Evolutionary conservation across 306 rosid species (phyloP).

Genomic region (Canavalia ensiformis): DNA sequence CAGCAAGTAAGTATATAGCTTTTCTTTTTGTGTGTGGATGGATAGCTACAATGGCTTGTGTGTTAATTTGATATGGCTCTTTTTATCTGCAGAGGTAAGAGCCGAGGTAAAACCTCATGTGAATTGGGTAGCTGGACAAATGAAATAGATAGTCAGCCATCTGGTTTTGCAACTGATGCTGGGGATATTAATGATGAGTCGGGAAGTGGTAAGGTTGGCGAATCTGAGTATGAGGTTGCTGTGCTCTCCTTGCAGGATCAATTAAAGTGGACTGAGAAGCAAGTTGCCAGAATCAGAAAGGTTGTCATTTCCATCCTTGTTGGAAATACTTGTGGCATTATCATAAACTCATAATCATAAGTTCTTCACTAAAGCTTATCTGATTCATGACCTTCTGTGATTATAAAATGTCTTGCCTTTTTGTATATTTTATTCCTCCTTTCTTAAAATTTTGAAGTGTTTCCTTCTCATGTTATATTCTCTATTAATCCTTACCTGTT

Average conservation of each 20-base stretch:
- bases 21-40: neutral
- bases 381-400: slow-evolving; percentile 13
- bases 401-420: slow-evolving; percentile 26
- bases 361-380: slow-evolving; percentile 21
- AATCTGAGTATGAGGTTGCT: slow-evolving; percentile 62
- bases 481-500: neutral
- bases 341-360: neutral
- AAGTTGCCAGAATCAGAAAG: slow-evolving; percentile 69
- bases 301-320: slow-evolving; percentile 47
- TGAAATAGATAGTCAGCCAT: slow-evolving; percentile 69
- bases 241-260: slow-evolving; percentile 65
- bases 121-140: slow-evolving; percentile 70
- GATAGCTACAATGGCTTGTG: neutral
- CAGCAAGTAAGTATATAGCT: slow-evolving; percentile 64
- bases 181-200: slow-evolving; percentile 60
- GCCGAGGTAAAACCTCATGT: slow-evolving; percentile 60
- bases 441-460: slow-evolving; percentile 9
- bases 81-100: slow-evolving; percentile 72
- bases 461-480: slow-evolving; percentile 19
- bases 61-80: slow-evolving; percentile 40
- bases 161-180: slow-evolving; percentile 61
- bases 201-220: slow-evolving; percentile 65
- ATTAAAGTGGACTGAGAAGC: slow-evolving; percentile 67
- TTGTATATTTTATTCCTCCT: slow-evolving; percentile 6
- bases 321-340: slow-evolving; percentile 36